These are phyloP conservation scores for Obelidium mucronatum DNA, from an alignment of 192 early-diverging fungal genomes.

Conservation along the genomic window DNA sequence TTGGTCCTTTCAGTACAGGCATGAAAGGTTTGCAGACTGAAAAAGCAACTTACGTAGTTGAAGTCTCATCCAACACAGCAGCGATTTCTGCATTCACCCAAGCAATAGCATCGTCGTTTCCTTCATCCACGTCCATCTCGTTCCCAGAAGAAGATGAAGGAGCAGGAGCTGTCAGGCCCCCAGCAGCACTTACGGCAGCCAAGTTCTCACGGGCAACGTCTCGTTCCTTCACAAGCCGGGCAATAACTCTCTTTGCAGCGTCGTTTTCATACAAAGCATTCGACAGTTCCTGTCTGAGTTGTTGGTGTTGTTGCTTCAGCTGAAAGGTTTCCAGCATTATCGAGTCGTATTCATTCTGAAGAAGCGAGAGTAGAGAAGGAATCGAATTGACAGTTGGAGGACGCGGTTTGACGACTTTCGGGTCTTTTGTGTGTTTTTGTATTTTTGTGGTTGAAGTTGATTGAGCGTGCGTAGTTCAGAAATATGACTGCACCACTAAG, in stretches of 20 bases:
- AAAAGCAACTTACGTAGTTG: conserved; percentile 35
- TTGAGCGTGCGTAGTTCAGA: not conserved
- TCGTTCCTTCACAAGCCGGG: conserved; percentile 87
- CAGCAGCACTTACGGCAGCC: conserved; percentile 29
- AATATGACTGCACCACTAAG: no score
- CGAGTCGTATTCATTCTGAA: conserved; percentile 99
- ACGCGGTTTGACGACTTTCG: conserved; percentile 78
- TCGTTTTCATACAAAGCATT: conserved; percentile 97
- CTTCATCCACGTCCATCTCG: conserved; percentile 61
- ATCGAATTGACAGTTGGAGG: conserved; percentile 92
- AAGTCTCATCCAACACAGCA: conserved; percentile 42
- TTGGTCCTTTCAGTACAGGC: not conserved
- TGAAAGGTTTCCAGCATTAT: conserved; percentile 93
- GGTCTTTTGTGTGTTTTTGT: conserved; percentile 22
- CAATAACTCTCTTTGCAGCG: conserved; percentile 94
- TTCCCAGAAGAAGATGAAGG: conserved; percentile 27
- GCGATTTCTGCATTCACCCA: conserved; percentile 42
- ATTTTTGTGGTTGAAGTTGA: no score
- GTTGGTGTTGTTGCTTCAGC: conserved; percentile 91
- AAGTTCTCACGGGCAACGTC: conserved; percentile 77
- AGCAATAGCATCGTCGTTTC: conserved; percentile 56
- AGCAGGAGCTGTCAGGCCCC: not conserved
- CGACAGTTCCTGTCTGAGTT: conserved; percentile 89
- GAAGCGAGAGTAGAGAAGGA: conserved; percentile 82
- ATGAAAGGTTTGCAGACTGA: no score